phyloP scores from a whole-genome alignment of 2,329 filamentous ascomycete genomes.

The Xylariaceae sp. region DNA sequence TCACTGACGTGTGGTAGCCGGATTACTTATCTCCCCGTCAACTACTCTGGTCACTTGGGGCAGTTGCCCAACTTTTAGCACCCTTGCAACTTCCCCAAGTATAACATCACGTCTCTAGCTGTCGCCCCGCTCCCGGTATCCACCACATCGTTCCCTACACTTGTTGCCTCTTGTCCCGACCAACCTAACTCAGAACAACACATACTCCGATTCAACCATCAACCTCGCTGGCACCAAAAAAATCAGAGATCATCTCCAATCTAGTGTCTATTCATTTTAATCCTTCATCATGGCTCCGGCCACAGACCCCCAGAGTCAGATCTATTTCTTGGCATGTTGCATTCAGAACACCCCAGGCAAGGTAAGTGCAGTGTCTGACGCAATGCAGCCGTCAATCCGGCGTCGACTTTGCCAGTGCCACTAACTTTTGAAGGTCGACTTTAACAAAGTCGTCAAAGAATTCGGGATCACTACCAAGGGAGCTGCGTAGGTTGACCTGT shows the following conservation, averaged over 20 bases:
- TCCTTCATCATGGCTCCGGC: conserved; percentile 20
- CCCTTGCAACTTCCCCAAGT: neutral
- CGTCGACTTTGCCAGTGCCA: conserved; percentile 3
- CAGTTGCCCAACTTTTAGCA: neutral
- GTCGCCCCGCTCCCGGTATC: neutral
- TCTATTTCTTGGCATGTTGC: conserved; percentile 58
- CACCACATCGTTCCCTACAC: neutral
- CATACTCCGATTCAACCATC: neutral
- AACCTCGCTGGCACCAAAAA: neutral
- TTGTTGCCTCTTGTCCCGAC: neutral
- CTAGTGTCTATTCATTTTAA: neutral
- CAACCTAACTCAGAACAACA: neutral
- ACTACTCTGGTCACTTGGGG: neutral
- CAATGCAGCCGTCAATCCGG: neutral
- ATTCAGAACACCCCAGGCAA: conserved; percentile 50
- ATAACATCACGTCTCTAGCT: neutral
- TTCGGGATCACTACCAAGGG: conserved; percentile 58
- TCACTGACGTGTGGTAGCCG: neutral
- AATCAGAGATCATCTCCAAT: neutral
- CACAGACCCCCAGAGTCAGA: conserved; percentile 54
- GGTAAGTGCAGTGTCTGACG: conserved; percentile 36
- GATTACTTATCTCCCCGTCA: neutral
- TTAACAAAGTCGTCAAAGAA: conserved; percentile 57
- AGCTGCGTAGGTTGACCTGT: conserved; percentile 55
- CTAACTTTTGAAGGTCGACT: conserved; percentile 51